Evolutionary conservation across 2,329 filamentous ascomycete species (phyloP), one percentile per base, ranked within the genome.

Genomic region (Aspergillus floridensis): DNA sequence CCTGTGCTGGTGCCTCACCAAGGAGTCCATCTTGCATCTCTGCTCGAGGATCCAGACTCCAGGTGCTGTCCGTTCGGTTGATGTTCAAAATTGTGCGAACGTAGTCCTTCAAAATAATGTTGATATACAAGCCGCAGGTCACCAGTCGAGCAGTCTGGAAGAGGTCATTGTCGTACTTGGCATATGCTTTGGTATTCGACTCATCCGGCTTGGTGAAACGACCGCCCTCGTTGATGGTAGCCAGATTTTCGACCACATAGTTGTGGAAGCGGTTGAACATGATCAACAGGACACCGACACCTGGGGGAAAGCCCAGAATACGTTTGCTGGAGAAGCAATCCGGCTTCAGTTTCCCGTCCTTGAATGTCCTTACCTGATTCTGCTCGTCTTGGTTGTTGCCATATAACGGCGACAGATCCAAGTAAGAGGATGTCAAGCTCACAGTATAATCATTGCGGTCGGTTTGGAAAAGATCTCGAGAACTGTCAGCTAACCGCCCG

Each of bases 211-310:
- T 86, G 82, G 69, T 96, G 89, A 73, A 91, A 14, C 86, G 83
- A 1, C 82, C 85, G 47, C 82, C 80, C 69, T 91, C 88, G 63
- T 91, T 90, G 72, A 91, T 90, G 29, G 78, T 75, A 4, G 84
- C 82, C 53, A 91, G 71, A 38, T 87, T 82, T 49, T 85, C 82
- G 1, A 82, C 87, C 4, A 86, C 83, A 57, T 88, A 85, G 70
- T 91, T 91, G 75, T 91, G 88, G 72, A 88, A 90, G 5, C 84
- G 81, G 63, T 80, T 86, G 79, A 89, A 91, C 76, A 89, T 84
- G 64, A 91, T 85, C 41, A 91, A 72, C 64, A 90, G 75, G 11
- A 84, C 83, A 48, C 85, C 85, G n/a, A 89, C 86, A 26, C 88
- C 88, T 0, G 87, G 84, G 4, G 88, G 88, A 58, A 90, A 88